Percentiles rank a stretch among this genome's conserved stretches.
Evolutionary conservation across 176 grass and related monocot species (phyloP).

Genomic region (Zoysia pacifica): DNA sequence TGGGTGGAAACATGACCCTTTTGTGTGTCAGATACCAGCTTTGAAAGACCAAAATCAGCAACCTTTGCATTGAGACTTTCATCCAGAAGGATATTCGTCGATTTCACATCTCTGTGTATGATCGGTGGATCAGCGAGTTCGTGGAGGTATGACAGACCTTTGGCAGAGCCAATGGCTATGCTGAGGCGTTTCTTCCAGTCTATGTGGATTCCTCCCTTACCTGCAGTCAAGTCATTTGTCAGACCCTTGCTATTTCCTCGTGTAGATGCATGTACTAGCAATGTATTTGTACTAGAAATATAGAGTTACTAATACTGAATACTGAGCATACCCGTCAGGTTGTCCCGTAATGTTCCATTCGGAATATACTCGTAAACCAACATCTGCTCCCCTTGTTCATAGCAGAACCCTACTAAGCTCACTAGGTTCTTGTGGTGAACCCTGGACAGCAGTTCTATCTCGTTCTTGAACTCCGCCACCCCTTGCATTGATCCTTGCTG

Average conservation of each 20-base stretch:
- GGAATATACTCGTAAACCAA: constrained; percentile 73
- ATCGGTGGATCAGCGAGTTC: constrained; percentile 77
- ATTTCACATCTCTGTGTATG: constrained; percentile 81
- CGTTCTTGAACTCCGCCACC: constrained; percentile 74
- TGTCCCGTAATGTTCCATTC: constrained; percentile 66
- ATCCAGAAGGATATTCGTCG: constrained; percentile 75
- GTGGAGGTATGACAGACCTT: constrained; percentile 76
- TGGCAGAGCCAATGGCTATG: constrained; percentile 61
- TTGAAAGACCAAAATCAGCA: constrained; percentile 85
- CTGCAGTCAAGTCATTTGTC: constrained; percentile 45
- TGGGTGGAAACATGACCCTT: constrained; percentile 71
- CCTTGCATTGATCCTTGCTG: constrained; percentile 83
- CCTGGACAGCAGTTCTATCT: constrained; percentile 71
- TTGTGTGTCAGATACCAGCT: constrained; percentile 52
- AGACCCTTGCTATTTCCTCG: constrained; percentile 15
- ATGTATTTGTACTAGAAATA: neutral
- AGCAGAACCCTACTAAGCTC: constrained; percentile 70
- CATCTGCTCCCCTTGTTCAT: constrained; percentile 76
- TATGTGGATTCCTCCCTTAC: constrained; percentile 37
- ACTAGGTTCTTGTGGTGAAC: constrained; percentile 89
- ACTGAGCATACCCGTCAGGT: constrained; percentile 57
- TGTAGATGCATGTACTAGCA: neutral
- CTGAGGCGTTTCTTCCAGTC: constrained; percentile 68
- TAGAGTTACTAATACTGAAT: constrained; percentile 14
- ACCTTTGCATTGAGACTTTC: constrained; percentile 66